phyloP scores from a whole-genome alignment of 495 filamentous ascomycete species.

The Annulohypoxylon stygium region DNA sequence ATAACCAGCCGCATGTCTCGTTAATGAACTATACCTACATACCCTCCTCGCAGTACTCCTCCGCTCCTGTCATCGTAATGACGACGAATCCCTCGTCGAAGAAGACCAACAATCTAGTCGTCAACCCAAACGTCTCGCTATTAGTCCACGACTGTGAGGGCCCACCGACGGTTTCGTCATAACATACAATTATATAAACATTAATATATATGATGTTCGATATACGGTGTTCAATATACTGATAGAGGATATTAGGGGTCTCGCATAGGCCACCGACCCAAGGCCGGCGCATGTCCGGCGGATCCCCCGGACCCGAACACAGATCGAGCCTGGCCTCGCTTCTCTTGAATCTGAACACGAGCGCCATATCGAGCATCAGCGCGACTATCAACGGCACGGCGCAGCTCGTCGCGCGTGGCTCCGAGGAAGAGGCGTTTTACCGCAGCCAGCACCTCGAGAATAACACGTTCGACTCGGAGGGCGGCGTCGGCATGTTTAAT shows the following conservation, averaged over 20 bases:
- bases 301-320: slow-evolving; percentile 71
- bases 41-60: slow-evolving; percentile 79
- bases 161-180: background rate
- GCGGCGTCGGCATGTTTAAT: slow-evolving; percentile 57
- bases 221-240: background rate
- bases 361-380: slow-evolving; percentile 87
- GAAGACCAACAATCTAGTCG: slow-evolving; percentile 87
- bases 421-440: slow-evolving; percentile 85
- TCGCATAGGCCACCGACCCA: slow-evolving; percentile 90
- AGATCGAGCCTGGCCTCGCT: slow-evolving; percentile 81
- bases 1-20: slow-evolving; percentile 89
- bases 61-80: slow-evolving; percentile 87
- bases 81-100: slow-evolving; percentile 89
- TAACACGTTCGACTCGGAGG: slow-evolving; percentile 79
- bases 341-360: slow-evolving; percentile 89
- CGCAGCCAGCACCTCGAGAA: slow-evolving; percentile 87
- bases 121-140: slow-evolving; percentile 92
- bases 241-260: slow-evolving; percentile 65
- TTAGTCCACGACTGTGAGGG: slow-evolving; percentile 89
- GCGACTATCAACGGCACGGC: slow-evolving; percentile 93
- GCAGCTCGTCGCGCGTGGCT: slow-evolving; percentile 74
- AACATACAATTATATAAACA: background rate
- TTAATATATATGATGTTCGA: background rate
- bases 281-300: slow-evolving; percentile 67
- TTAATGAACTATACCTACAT: slow-evolving; percentile 99